Conservation (phyloP, 345 rosid species). For the Erysimum cheiranthoides region DNA sequence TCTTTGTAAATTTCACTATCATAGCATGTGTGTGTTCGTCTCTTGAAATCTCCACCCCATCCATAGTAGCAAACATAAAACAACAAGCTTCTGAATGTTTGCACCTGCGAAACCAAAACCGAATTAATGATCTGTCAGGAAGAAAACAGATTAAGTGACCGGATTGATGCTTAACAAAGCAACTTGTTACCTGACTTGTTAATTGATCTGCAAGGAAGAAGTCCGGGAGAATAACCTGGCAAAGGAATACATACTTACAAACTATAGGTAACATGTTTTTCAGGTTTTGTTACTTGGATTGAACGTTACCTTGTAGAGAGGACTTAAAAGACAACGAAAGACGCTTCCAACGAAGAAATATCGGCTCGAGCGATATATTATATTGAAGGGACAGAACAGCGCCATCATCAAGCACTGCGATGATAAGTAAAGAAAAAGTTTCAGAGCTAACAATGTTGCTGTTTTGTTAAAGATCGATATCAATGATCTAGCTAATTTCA, state of each 20-base stretch:
- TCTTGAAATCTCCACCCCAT: slow-evolving; percentile 61
- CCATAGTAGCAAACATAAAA: slow-evolving; percentile 72
- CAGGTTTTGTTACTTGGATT: slow-evolving; percentile 10
- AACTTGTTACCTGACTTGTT: slow-evolving; percentile 69
- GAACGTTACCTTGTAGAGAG: slow-evolving; percentile 73
- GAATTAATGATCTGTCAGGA: background rate
- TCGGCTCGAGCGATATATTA: slow-evolving; percentile 68
- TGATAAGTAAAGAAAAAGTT: slow-evolving; percentile 4
- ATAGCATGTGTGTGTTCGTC: slow-evolving; percentile 57
- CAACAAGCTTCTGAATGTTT: slow-evolving; percentile 60
- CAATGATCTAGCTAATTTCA: background rate
- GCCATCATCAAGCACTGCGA: slow-evolving; percentile 55
- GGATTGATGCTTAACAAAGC: background rate
- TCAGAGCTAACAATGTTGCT: background rate
- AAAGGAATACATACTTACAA: background rate
- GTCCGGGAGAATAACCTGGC: slow-evolving; percentile 79
- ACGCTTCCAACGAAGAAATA: slow-evolving; percentile 57
- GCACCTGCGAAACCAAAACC: slow-evolving; percentile 52
- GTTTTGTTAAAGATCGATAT: background rate
- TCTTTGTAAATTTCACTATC: slow-evolving; percentile 51
- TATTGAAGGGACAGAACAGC: slow-evolving; percentile 68
- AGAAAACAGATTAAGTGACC: background rate
- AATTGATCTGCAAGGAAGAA: slow-evolving; percentile 90
- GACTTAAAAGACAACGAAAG: slow-evolving; percentile 62
- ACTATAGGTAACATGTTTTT: background rate